phyloP scores from a whole-genome alignment of 192 early-diverging fungal genomes.

The Backusella circina region DNA sequence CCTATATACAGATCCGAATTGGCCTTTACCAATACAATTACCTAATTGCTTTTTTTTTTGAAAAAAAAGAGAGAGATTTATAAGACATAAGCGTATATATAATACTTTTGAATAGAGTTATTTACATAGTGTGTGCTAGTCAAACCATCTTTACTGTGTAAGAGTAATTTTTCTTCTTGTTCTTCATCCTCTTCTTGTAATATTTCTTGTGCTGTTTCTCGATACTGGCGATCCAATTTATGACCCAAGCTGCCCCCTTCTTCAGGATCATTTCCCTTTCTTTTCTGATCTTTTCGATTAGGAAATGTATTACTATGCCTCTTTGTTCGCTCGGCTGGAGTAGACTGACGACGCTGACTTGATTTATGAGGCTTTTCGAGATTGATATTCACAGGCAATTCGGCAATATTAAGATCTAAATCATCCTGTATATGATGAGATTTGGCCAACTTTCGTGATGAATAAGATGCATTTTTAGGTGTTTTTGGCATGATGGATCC shows the following conservation, averaged over 20 bases:
- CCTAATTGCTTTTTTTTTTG: conserved; percentile 63
- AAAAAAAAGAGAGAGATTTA: conserved; percentile 21
- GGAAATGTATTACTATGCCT: conserved; percentile 18
- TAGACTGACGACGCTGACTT: neutral
- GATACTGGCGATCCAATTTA: conserved; percentile 13
- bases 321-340: neutral
- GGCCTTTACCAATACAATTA: conserved; percentile 86
- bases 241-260: conserved; percentile 10
- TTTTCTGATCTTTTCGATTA: neutral
- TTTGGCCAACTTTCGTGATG: neutral
- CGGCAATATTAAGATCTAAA: neutral
- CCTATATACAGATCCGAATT: conserved; percentile 87
- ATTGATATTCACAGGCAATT: neutral
- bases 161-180: conserved; percentile 14
- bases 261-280: neutral
- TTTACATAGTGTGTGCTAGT: conserved; percentile 47
- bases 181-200: conserved; percentile 12
- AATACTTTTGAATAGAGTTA: conserved; percentile 8
- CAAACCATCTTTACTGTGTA: conserved; percentile 37
- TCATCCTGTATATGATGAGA: neutral
- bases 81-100: conserved; percentile 49
- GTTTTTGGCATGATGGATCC: conserved; percentile 11
- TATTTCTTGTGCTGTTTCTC: conserved; percentile 16
- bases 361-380: neutral
- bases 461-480: conserved; percentile 7